A percentile compares a stretch with the other conserved stretches of the same genome.
Conservation (phyloP, 345 rosid species). For the Eucalyptus camaldulensis region DNA sequence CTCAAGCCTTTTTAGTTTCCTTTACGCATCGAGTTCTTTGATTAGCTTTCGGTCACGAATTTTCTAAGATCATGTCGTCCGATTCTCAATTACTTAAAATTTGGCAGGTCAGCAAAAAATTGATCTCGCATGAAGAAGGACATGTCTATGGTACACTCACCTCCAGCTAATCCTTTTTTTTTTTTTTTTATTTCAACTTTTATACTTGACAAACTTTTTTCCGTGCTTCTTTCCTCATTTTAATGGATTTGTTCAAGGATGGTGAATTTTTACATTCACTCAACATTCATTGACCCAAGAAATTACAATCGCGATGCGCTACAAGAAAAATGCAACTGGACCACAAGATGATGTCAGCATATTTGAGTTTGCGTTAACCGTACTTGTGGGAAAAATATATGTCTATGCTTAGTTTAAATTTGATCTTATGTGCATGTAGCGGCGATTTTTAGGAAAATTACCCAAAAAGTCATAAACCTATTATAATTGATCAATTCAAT, state of each 20-base stretch:
- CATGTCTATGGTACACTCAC: background rate
- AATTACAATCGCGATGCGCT: background rate
- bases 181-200: background rate
- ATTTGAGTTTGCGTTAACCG: background rate
- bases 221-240: background rate
- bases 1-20: background rate
- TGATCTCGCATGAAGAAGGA: background rate
- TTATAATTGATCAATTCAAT: too few relatives aligned
- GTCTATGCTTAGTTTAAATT: background rate
- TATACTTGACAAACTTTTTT: background rate
- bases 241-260: background rate
- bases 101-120: background rate
- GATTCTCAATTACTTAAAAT: background rate
- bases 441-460: too few relatives aligned
- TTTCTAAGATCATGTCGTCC: background rate
- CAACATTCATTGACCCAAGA: background rate
- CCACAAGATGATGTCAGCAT: background rate
- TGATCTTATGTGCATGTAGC: background rate
- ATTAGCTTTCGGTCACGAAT: background rate
- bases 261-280: background rate
- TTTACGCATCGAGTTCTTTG: background rate
- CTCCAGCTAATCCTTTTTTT: background rate
- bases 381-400: background rate
- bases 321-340: background rate
- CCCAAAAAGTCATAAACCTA: too few relatives aligned